Evolutionary conservation across 148 eudicot species (phyloP), one percentile per base, ranked within the genome.

Genomic region (Cornus controversa): DNA sequence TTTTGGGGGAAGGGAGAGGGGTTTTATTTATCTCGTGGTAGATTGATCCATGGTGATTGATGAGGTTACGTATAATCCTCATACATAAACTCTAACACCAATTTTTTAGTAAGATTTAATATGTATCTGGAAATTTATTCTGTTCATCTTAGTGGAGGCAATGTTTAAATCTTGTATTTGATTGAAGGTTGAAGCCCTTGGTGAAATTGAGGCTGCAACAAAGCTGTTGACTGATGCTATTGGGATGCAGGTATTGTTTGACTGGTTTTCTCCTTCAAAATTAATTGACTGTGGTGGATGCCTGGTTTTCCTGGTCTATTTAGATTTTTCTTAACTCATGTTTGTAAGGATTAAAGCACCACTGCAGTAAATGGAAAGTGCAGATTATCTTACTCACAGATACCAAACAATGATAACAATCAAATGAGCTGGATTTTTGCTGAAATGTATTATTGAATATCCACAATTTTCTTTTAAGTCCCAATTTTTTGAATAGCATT

Each of bases 171-270:
- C 36, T 77, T 63, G 40, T 72, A 47, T 36, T 67, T 78, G 63
- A 25, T 75, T 53, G 53, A 73, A 96, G 99, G 99, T 96, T 86
- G 99, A 93, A 87, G 98, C 99, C 67, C 92, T 96, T 40, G 91
- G 94, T 72, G 97, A 96, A 84, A 96, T 96, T 78, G 97, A 91
- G 88, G 83, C 93, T 66, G 99, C 99, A 73, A 89, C 94, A 68
- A 93, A 96, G 82, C 88, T 96, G 87, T 81, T 93, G 82, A 84
- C 72, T 75, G 90, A 89, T 62, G 89, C 87, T 83, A 83, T 70
- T 74, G 90, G 78, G 58, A 75, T 71, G 70, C 87, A 89, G 94
- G 94, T 91, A 84, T 26, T 69, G 26, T 28, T 75, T 66, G 25
- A 78, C 36, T 66, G 31, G 28, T 72, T 67, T 27, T 70, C 54